Evolutionary conservation across 164 flowering plant genomes (phyloP).

Genomic region (Stephania yunnanensis): DNA sequence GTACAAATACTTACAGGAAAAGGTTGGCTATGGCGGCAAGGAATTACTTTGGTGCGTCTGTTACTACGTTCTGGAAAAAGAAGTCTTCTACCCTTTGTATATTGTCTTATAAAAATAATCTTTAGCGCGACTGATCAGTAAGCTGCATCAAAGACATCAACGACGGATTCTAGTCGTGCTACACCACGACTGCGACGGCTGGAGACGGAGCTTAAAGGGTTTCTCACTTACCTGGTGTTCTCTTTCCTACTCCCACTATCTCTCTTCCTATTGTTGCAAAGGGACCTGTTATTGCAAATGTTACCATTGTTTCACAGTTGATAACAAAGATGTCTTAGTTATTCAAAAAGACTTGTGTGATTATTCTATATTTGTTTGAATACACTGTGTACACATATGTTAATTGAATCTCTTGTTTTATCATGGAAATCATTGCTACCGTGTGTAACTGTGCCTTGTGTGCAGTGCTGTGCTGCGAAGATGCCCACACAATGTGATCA

Average conservation of each 20-base stretch:
- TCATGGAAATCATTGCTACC: neutral
- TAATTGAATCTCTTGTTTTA: neutral
- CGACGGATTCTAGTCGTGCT: neutral
- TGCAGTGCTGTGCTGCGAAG: neutral
- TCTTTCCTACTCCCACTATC: neutral
- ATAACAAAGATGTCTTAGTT: neutral
- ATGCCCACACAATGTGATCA: neutral
- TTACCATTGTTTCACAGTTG: neutral
- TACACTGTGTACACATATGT: neutral
- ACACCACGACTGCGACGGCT: neutral
- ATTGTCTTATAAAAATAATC: slow-evolving; percentile 16
- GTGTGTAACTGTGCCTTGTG: neutral
- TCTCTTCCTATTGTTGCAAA: neutral
- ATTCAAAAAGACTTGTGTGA: neutral
- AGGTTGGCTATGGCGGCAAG: slow-evolving; percentile 8
- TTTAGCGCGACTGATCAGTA: slow-evolving; percentile 11
- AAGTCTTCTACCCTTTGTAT: slow-evolving; percentile 14
- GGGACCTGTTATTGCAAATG: neutral
- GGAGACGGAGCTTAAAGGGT: slow-evolving; percentile 2
- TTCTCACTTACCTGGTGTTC: slow-evolving; percentile 11
- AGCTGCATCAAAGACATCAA: slow-evolving; percentile 13
- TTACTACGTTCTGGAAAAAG: slow-evolving; percentile 8
- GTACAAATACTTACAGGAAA: slow-evolving; percentile 9
- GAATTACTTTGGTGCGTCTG: slow-evolving; percentile 4
- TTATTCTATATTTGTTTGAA: neutral